These are phyloP conservation scores for Cubamyces lactineus DNA, from an alignment of 768 basidiomycete species.

Conservation along the genomic window DNA sequence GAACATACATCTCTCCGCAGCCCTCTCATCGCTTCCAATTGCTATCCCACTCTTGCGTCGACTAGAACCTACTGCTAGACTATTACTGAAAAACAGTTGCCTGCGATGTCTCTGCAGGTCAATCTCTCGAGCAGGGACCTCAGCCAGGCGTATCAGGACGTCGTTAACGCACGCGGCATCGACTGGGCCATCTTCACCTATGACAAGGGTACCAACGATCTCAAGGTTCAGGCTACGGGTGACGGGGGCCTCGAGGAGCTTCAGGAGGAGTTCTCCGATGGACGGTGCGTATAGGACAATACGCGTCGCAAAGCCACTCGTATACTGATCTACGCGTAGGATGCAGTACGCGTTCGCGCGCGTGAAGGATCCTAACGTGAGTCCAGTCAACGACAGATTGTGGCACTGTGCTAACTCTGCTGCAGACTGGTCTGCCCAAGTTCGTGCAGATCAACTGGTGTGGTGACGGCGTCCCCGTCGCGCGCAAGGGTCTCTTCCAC, in stretches of 20 bases:
- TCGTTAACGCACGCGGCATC: slow-evolving; percentile 65
- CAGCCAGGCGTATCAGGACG: slow-evolving; percentile 71
- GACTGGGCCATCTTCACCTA: slow-evolving; percentile 85
- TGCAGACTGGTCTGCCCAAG: slow-evolving; percentile 80
- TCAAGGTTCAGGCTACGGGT: slow-evolving; percentile 88
- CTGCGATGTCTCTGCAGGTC: slow-evolving; percentile 73
- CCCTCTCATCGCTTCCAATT: neutral
- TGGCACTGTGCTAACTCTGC: neutral
- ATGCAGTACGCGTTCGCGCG: slow-evolving; percentile 93
- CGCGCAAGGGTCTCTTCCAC: slow-evolving; percentile 91
- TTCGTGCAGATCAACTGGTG: slow-evolving; percentile 98
- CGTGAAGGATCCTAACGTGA: slow-evolving; percentile 83
- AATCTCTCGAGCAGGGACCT: slow-evolving; percentile 79
- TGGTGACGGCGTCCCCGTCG: slow-evolving; percentile 93
- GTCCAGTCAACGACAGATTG: slow-evolving; percentile 29
- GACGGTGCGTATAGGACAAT: slow-evolving; percentile 56
- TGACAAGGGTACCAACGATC: slow-evolving; percentile 79
- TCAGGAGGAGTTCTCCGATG: slow-evolving; percentile 94
- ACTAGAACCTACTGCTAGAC: neutral
- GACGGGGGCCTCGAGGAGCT: slow-evolving; percentile 87
- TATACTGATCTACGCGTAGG: slow-evolving; percentile 42
- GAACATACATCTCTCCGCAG: neutral
- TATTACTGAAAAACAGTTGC: neutral
- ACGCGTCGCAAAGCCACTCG: neutral
- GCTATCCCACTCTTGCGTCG: neutral